Evolutionary conservation across 495 filamentous ascomycete species (phyloP), one percentile per base, ranked within the genome.

Genomic region (Hyaloscypha bicolor): DNA sequence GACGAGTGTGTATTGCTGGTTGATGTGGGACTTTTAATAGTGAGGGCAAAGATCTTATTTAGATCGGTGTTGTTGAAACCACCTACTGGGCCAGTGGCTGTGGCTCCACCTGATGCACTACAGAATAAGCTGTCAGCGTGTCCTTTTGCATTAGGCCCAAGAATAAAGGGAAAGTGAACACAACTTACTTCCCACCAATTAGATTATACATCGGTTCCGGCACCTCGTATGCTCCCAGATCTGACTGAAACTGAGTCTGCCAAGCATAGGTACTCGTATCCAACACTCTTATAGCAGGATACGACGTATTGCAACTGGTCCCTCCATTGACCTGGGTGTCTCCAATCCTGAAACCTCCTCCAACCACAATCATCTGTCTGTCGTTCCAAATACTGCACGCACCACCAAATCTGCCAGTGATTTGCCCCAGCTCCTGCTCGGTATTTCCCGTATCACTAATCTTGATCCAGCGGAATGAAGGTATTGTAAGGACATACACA

Each of bases 401-500:
- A 19, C 55, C 55, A 25, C 55, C 55, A 58, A 58, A 58, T 31
- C 55, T 9, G 29, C 55, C 55, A 58, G 55, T 58, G 6, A 6
- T 29, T 29, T 29, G 30, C 6, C 55, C 55, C 14, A 58, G 30
- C 4, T 19, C 29, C 30, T 53, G 21, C 19, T 61, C 59, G 6
- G 31, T 61, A 30, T 61, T 61, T 19, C 35, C 35, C 8, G 31
- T 37, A 45, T 61, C 59, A 45, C 35, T 45, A 8, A 61, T 61
- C 35, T 61, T 4, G 9, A 61, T 42, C 59, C 59, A 61, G n/a
- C 59, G 59, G 59, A 61, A 61, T 22, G 31, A 39, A 9, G 59
- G 59, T 39, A 61, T 61, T 6, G 59, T 61, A 45, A 61, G 59
- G n/a, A 61, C 59, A 61, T 61, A 61, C 5, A 61, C 59, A 22